Evolutionary conservation across 345 rosid genomes (phyloP), one percentile per base, ranked within the genome.

Genomic region (Eucalyptus curtisii): DNA sequence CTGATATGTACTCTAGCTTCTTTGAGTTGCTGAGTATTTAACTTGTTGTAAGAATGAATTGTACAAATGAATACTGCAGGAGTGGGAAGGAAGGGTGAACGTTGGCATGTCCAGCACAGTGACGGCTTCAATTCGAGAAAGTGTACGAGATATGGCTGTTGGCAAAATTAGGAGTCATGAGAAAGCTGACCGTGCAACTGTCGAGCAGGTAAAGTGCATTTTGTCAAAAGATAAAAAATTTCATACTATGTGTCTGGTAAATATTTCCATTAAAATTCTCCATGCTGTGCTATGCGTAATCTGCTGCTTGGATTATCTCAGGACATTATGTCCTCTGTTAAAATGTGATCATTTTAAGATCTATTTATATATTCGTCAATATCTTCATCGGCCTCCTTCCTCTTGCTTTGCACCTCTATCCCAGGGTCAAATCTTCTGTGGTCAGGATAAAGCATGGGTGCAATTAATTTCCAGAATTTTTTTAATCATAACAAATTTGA

Each of bases 121-220:
- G 64, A 94, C 98, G 10, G 97, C 98, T 92, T 96, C 98, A 30
- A 98, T 98, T 87, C 98, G 98, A 92, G 98, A 87, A 52, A 96
- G 96, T 91, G 96, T 97, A 19, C 91, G 99, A 64, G 96, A 93
- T 4, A 94, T 93, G 89, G 95, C 98, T 53, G 96, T 94, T 66
- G 99, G 99, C 10, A 95, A 94, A 90, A 94, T 93, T 71, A 97
- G 88, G 90, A 94, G 91, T 57, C 95, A 93, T 13, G 99, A 98
- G 90, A 98, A 97, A 92, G 97, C 98, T 0, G 99, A 98, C 86
- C 97, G 98, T 44, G 99, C 99, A n/a, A 98, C 99, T 17, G 98
- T 94, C 88, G 99, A 98, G 93, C 98, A 96, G 99, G 99, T 97
- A 59, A 89, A 59, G 25, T 5, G 37, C 44, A 20, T 52, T 52